Conservation (phyloP, 2,329 filamentous ascomycete species). For the Apiospora phragmitis region DNA sequence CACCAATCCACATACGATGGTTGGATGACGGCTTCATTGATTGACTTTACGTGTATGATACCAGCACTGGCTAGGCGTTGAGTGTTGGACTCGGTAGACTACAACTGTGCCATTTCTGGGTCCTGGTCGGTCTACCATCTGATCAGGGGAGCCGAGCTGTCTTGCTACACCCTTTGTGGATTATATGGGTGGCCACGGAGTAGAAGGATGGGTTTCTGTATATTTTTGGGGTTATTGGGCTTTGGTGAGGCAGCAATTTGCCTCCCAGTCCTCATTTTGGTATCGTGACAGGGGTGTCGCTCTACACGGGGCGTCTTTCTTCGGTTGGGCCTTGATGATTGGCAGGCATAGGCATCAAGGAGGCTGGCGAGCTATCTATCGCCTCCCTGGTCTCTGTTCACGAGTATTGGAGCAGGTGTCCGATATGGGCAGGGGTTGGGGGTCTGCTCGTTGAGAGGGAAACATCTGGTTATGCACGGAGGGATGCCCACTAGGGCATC, state of each 20-base stretch:
- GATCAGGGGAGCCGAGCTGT: neutral
- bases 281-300: neutral
- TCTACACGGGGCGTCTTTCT: neutral
- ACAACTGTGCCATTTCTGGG: conserved; percentile 3
- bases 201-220: neutral
- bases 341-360: neutral
- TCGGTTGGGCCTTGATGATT: neutral
- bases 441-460: conserved; percentile 8
- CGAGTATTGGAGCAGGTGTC: neutral
- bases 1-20: neutral
- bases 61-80: conserved; percentile 9
- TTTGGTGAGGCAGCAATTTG: conserved; percentile 8
- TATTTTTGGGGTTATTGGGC: conserved; percentile 7
- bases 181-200: conserved; percentile 3
- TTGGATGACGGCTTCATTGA: conserved; percentile 2
- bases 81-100: conserved; percentile 5
- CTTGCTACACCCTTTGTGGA: neutral
- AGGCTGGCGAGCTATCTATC: neutral
- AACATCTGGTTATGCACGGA: conserved; percentile 8
- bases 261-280: neutral
- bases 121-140: neutral
- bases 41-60: conserved; percentile 12
- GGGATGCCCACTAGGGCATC: conserved; percentile 12
- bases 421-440: neutral
- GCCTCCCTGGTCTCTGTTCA: neutral